Conservation (phyloP, 805 yeast genomes). For the Zygosaccharomyces gambellarensis region DNA sequence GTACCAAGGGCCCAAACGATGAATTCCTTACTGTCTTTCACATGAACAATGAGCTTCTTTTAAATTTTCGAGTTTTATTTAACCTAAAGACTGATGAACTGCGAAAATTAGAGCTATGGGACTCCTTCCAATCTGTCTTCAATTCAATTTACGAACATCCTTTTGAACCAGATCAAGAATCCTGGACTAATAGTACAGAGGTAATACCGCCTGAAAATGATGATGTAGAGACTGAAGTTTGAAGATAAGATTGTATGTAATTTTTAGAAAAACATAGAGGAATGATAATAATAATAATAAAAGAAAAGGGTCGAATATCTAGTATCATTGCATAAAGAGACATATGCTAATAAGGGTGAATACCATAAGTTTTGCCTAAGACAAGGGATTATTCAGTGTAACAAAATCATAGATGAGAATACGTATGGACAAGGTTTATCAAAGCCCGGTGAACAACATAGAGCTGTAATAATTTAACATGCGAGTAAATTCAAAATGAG, state of each 20-base stretch:
- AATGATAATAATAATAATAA: too few species aligned
- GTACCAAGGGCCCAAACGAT: slow-evolving; percentile 23
- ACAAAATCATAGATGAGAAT: too few species aligned
- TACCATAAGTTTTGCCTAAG: too few species aligned
- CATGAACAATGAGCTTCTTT: slow-evolving; percentile 25
- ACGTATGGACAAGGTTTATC: too few species aligned
- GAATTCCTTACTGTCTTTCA: slow-evolving; percentile 28
- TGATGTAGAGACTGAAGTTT: not conserved
- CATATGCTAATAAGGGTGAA: too few species aligned
- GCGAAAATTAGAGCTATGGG: slow-evolving; percentile 20
- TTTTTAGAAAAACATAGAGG: not conserved
- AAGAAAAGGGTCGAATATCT: not conserved
- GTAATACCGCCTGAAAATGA: not conserved
- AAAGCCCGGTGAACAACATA: too few species aligned
- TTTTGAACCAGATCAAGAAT: slow-evolving; percentile 18
- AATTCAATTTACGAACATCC: slow-evolving; percentile 19
- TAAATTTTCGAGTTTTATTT: slow-evolving; percentile 26
- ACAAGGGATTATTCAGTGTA: too few species aligned
- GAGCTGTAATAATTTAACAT: too few species aligned
- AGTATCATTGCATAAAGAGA: not conserved
- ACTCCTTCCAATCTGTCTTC: slow-evolving; percentile 23
- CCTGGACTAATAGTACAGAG: not conserved
- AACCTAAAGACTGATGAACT: slow-evolving; percentile 23
- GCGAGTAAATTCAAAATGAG: too few species aligned
- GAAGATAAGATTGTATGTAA: not conserved